A percentile compares a stretch with the other conserved stretches of the same genome.
Evolutionary conservation across 495 filamentous ascomycete species (phyloP).

Genomic region (Aspergillus cavernicola): DNA sequence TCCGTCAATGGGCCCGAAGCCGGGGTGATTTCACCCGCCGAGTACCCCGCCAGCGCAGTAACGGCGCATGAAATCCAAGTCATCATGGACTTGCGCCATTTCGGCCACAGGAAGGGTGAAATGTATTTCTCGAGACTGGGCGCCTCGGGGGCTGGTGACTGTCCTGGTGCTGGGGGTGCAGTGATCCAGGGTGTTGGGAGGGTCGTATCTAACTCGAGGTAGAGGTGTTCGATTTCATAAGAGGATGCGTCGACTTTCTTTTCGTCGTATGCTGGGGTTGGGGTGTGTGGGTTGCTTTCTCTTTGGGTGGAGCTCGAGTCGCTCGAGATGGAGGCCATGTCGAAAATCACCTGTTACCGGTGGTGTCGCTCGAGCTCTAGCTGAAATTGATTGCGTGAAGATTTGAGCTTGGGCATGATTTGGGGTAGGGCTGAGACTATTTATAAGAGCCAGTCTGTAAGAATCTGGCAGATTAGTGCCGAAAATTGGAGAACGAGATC

Average conservation of each 20-base stretch:
- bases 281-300: neutral
- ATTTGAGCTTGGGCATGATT: neutral
- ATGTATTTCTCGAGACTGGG: constrained; percentile 66
- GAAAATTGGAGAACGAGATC: neutral
- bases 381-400: neutral
- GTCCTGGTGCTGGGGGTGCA: constrained; percentile 25
- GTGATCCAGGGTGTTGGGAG: constrained; percentile 55
- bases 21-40: constrained; percentile 76
- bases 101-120: constrained; percentile 73
- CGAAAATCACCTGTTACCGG: neutral
- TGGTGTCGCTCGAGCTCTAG: neutral
- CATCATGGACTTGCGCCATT: constrained; percentile 63
- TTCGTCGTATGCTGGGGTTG: neutral
- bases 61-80: constrained; percentile 72
- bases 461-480: neutral
- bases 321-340: neutral
- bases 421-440: neutral
- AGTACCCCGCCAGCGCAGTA: constrained; percentile 75
- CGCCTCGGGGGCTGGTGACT: constrained; percentile 44
- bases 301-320: constrained; percentile 5
- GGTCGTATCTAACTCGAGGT: constrained; percentile 68
- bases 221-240: constrained; percentile 58
- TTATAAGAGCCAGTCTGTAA: neutral
- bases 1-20: constrained; percentile 57
- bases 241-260: neutral